Percentiles rank a stretch among this genome's conserved stretches.
phyloP scores from a whole-genome alignment of 192 early-diverging fungal genomes.

The Oehlia diaphana region DNA sequence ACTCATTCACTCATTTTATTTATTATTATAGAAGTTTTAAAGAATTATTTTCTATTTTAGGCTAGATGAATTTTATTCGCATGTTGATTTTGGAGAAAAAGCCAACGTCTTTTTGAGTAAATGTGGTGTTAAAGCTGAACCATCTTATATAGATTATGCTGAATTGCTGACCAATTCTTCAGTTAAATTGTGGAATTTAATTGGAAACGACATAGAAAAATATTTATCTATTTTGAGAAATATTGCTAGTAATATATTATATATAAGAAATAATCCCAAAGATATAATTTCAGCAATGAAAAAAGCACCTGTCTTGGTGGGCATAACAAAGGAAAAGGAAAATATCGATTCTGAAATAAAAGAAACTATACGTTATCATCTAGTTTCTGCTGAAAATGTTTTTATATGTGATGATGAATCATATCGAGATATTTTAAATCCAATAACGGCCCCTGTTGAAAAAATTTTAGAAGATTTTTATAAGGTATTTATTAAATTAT shows the following conservation, averaged over 20 bases:
- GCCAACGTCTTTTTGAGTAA: constrained; percentile 76
- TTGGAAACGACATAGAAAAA: constrained; percentile 46
- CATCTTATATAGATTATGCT: constrained; percentile 71
- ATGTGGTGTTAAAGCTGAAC: constrained; percentile 84
- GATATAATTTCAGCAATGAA: constrained; percentile 61
- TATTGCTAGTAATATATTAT: constrained; percentile 64
- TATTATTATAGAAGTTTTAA: no score
- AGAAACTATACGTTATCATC: constrained; percentile 20
- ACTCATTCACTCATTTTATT: no score
- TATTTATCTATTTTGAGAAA: constrained; percentile 71
- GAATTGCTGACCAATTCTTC: constrained; percentile 61
- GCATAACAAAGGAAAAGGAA: constrained; percentile 44
- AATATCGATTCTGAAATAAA: constrained; percentile 31
- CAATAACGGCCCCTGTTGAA: constrained; percentile 38
- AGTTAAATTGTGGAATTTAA: constrained; percentile 54
- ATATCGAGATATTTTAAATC: constrained; percentile 71
- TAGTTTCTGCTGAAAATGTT: constrained; percentile 70
- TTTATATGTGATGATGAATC: constrained; percentile 78
- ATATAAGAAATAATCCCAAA: constrained; percentile 26
- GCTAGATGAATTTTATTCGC: constrained; percentile 54
- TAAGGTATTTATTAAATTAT: no score
- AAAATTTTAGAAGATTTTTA: background rate
- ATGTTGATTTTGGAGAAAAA: constrained; percentile 66
- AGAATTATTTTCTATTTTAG: constrained; percentile 26
- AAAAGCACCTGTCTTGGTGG: constrained; percentile 64